Conservation (phyloP, 2,329 filamentous ascomycete genomes). For the Claviceps pusilla region DNA sequence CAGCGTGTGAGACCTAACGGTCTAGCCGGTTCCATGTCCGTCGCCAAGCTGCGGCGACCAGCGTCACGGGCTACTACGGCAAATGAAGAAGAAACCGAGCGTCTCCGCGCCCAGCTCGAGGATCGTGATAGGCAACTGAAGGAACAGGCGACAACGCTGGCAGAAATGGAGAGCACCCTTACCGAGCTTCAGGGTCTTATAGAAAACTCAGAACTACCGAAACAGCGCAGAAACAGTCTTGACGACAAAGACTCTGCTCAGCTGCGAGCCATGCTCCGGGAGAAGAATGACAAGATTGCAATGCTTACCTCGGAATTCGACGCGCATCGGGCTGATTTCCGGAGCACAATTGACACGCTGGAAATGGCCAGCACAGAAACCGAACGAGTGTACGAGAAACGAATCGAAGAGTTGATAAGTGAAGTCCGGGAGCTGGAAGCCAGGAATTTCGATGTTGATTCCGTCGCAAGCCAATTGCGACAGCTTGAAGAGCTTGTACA, state of each 20-base stretch:
- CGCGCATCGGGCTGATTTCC: constrained; percentile 83
- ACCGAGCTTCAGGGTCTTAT: constrained; percentile 63
- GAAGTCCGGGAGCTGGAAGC: constrained; percentile 74
- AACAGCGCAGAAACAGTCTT: constrained; percentile 30
- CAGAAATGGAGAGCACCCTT: constrained; percentile 80
- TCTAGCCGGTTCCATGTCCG: constrained; percentile 38
- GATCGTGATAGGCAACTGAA: constrained; percentile 78
- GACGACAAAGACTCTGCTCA: constrained; percentile 62
- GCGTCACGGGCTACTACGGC: constrained; percentile 35
- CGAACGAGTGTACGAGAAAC: constrained; percentile 86
- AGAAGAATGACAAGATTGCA: constrained; percentile 94
- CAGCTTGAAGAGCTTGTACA: constrained; percentile 92
- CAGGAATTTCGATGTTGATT: constrained; percentile 76
- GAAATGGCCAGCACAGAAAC: constrained; percentile 94
- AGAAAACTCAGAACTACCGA: constrained; percentile 34
- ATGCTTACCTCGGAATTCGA: constrained; percentile 92
- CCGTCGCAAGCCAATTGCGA: constrained; percentile 79
- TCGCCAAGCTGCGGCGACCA: constrained; percentile 39
- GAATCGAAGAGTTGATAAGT: constrained; percentile 70
- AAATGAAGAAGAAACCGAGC: constrained; percentile 58
- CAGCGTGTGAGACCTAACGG: constrained; percentile 39
- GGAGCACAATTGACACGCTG: constrained; percentile 90
- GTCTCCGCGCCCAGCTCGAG: constrained; percentile 57
- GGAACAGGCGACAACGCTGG: constrained; percentile 67
- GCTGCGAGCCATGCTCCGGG: constrained; percentile 66